phyloP scores from a whole-genome alignment of 1,284 basidiomycete species.

The Wallemia mellicola region DNA sequence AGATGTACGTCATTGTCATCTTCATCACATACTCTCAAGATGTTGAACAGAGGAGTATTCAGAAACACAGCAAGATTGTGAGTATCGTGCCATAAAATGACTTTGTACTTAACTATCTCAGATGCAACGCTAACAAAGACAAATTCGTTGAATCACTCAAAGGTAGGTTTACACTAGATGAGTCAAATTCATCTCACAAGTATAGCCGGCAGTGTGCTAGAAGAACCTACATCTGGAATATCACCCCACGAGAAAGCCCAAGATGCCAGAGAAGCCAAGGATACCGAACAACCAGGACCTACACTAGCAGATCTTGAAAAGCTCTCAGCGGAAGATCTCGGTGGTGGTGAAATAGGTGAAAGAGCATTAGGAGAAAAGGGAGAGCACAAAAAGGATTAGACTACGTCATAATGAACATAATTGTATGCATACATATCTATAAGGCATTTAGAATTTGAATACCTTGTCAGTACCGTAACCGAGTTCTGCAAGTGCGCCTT shows the following conservation, averaged over 20 bases:
- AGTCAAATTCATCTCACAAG: neutral
- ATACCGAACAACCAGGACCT: neutral
- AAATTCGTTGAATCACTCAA: neutral
- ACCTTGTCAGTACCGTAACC: conserved; percentile 60
- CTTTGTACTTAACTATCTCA: neutral
- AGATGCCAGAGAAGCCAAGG: neutral
- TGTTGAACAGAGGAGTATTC: neutral
- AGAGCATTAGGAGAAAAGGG: neutral
- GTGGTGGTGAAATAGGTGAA: neutral
- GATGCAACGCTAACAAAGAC: neutral
- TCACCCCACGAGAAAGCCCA: neutral
- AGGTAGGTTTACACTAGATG: neutral
- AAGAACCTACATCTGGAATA: neutral
- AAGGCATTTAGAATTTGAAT: conserved; percentile 1
- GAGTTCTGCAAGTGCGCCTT: conserved; percentile 53
- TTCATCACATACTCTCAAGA: neutral
- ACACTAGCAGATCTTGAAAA: neutral
- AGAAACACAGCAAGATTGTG: neutral
- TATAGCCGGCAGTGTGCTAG: neutral
- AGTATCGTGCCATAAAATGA: neutral
- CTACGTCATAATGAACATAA: too few species aligned
- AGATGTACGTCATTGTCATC: too few species aligned
- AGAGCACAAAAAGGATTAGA: neutral
- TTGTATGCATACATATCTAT: too few species aligned
- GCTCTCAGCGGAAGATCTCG: neutral